Evolutionary conservation across 148 eudicot species (phyloP).

Genomic region (Silene conica): DNA sequence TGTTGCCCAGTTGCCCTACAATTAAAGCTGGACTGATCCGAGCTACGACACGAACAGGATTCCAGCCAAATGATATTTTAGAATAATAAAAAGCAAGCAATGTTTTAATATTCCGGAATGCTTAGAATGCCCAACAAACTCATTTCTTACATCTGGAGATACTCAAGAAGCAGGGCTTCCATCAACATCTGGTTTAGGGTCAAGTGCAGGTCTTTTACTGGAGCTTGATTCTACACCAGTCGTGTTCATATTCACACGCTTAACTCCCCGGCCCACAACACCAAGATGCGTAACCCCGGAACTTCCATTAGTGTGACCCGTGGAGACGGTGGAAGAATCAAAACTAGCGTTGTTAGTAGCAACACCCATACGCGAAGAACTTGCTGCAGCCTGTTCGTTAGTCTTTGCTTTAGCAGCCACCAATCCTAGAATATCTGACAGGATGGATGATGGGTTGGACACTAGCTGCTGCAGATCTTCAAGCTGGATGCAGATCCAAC

Average conservation of each 20-base stretch:
- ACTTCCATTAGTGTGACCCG: slow-evolving; percentile 68
- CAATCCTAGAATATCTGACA: slow-evolving; percentile 69
- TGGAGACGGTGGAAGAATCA: slow-evolving; percentile 59
- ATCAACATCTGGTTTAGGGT: slow-evolving; percentile 39
- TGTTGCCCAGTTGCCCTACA: too few relatives aligned
- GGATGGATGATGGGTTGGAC: slow-evolving; percentile 64
- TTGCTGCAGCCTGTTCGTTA: slow-evolving; percentile 34
- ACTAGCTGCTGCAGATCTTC: slow-evolving; percentile 82
- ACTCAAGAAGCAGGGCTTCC: slow-evolving; percentile 48
- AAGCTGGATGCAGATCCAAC: slow-evolving; percentile 44
- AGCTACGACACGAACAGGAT: too few relatives aligned
- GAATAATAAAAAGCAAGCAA: neutral
- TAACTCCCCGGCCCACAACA: slow-evolving; percentile 88
- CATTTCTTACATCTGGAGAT: neutral
- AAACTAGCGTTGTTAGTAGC: slow-evolving; percentile 34
- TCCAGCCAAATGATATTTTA: neutral
- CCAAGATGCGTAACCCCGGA: slow-evolving; percentile 76
- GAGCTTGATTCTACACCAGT: slow-evolving; percentile 37
- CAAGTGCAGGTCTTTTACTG: slow-evolving; percentile 53
- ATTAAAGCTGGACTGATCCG: too few relatives aligned
- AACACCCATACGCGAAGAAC: slow-evolving; percentile 51
- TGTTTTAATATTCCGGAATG: neutral
- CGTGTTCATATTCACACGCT: slow-evolving; percentile 60
- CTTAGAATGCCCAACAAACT: neutral
- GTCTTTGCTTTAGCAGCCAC: slow-evolving; percentile 60